Conservation (phyloP, 2,329 filamentous ascomycete genomes). For the Neophaeococcomyces aloes region DNA sequence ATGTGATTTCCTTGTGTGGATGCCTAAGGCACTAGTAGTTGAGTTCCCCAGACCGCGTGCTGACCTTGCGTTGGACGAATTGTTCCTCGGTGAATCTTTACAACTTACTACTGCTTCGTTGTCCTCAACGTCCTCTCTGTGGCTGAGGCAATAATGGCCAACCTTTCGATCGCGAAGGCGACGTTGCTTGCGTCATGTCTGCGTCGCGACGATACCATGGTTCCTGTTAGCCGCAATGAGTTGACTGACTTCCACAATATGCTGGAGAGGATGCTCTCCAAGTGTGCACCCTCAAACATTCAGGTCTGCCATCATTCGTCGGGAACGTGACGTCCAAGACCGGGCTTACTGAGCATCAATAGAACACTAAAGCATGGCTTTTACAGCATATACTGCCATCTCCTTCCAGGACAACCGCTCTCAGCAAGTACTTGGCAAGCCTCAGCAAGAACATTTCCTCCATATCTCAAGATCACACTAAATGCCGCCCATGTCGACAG, state of each 20-base stretch:
- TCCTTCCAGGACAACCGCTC: conserved; percentile 50
- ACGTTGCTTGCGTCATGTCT: conserved; percentile 65
- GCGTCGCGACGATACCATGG: conserved; percentile 60
- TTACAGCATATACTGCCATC: conserved; percentile 61
- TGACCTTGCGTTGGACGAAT: too few relatives aligned
- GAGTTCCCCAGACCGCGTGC: too few relatives aligned
- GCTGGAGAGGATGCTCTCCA: conserved; percentile 53
- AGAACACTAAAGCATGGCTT: conserved; percentile 87
- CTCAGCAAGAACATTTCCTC: conserved; percentile 50
- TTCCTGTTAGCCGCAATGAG: conserved; percentile 48
- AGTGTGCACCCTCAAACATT: conserved; percentile 71
- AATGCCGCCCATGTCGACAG: conserved; percentile 49
- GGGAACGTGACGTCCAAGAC: conserved; percentile 4
- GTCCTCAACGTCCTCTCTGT: conserved; percentile 23
- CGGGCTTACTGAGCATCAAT: conserved; percentile 25
- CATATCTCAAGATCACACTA: conserved; percentile 21
- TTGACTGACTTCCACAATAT: conserved; percentile 59
- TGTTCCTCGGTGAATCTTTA: too few relatives aligned
- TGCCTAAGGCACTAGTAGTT: too few relatives aligned
- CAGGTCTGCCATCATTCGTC: conserved; percentile 57
- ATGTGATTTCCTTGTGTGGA: too few relatives aligned
- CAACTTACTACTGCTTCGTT: too few relatives aligned
- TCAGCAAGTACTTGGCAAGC: conserved; percentile 66
- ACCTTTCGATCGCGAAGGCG: conserved; percentile 64
- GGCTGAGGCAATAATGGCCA: conserved; percentile 14